Percentiles rank a stretch among this genome's conserved stretches.
phyloP scores from a whole-genome alignment of 2,329 filamentous ascomycete genomes.

The Monosporascus sp. region DNA sequence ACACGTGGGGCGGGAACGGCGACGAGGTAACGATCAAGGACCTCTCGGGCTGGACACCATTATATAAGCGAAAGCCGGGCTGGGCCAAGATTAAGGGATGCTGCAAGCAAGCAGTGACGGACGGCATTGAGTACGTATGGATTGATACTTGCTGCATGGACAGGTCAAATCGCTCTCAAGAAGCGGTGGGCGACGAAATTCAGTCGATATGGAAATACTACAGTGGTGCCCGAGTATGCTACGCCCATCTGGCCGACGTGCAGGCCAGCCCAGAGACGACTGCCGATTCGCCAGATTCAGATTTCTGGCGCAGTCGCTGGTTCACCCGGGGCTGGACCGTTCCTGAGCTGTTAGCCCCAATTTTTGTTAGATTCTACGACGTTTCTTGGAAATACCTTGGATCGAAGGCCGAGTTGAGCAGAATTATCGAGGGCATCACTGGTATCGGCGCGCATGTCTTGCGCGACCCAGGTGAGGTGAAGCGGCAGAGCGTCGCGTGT shows the following conservation, averaged over 20 bases:
- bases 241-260: background rate
- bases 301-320: background rate
- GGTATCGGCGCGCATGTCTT: background rate
- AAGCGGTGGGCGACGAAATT: background rate
- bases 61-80: background rate
- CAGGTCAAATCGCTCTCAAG: background rate
- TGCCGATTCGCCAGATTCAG: background rate
- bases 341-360: background rate
- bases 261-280: background rate
- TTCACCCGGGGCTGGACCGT: slow-evolving; percentile 1
- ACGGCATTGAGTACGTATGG: slow-evolving; percentile 2
- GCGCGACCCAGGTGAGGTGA: background rate
- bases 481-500: background rate
- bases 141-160: slow-evolving; percentile 1
- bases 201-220: background rate
- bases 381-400: background rate
- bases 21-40: background rate
- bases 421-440: background rate
- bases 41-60: background rate
- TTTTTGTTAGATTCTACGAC: background rate
- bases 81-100: slow-evolving; percentile 1
- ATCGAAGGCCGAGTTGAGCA: background rate
- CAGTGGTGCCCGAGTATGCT: background rate
- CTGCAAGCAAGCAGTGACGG: background rate
- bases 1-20: slow-evolving; percentile 1